Percentiles rank a stretch among this genome's conserved stretches.
Evolutionary conservation across 805 yeast species (phyloP).

Genomic region (Kuraishia hungarica): DNA sequence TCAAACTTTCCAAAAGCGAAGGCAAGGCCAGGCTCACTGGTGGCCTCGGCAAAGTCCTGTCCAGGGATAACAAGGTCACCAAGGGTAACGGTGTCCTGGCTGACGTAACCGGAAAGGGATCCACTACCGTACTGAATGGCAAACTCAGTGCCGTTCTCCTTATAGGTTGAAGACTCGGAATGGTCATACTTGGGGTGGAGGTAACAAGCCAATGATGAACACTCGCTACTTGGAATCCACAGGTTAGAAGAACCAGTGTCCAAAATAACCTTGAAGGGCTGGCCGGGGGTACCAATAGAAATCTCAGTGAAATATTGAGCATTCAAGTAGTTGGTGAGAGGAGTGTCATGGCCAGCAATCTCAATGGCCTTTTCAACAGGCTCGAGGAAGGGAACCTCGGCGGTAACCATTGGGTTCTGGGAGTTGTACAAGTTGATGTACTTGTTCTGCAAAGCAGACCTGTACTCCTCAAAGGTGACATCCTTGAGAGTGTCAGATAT

Average conservation of each 20-base stretch:
- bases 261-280: slow-evolving; percentile 83
- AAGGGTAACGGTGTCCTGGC: slow-evolving; percentile 72
- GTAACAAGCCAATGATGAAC: slow-evolving; percentile 92
- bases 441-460: slow-evolving; percentile 38
- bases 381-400: slow-evolving; percentile 36
- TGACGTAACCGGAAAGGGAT: slow-evolving; percentile 82
- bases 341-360: slow-evolving; percentile 55
- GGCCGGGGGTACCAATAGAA: slow-evolving; percentile 87
- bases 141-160: slow-evolving; percentile 80
- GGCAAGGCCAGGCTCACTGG: slow-evolving; percentile 94
- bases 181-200: slow-evolving; percentile 89
- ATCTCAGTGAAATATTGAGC: slow-evolving; percentile 96
- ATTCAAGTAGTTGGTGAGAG: slow-evolving; percentile 86
- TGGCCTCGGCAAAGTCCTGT: slow-evolving; percentile 96
- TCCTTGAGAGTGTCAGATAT: slow-evolving; percentile 37
- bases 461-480: slow-evolving; percentile 35
- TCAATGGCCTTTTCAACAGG: slow-evolving; percentile 5
- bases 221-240: slow-evolving; percentile 90
- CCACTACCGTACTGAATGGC: slow-evolving; percentile 91
- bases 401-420: slow-evolving; percentile 13
- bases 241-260: slow-evolving; percentile 96
- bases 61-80: slow-evolving; percentile 81
- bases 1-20: slow-evolving; percentile 98
- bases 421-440: slow-evolving; percentile 32
- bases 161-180: slow-evolving; percentile 71